These are phyloP conservation scores for Casaregolazyma lundiana DNA, from an alignment of 1,139 yeast genomes.

Conservation along the genomic window DNA sequence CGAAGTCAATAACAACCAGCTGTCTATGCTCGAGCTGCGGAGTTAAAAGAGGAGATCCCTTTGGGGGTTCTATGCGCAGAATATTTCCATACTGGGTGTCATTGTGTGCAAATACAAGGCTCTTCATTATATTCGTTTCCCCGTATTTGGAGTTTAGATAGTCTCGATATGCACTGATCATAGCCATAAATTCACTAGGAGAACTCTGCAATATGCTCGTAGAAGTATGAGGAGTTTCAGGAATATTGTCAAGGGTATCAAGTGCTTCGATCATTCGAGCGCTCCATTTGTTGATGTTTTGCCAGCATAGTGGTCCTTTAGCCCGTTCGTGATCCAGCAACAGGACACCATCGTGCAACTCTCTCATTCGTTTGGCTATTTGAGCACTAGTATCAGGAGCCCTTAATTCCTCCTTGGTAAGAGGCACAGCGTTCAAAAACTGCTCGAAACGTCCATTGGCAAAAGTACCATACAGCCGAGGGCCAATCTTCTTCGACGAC, in stretches of 20 bases:
- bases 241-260: conserved; percentile 25
- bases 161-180: conserved; percentile 47
- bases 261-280: conserved; percentile 45
- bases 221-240: conserved; percentile 15
- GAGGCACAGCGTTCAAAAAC: conserved; percentile 72
- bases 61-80: conserved; percentile 39
- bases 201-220: conserved; percentile 35
- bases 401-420: conserved; percentile 68
- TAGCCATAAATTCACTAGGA: conserved; percentile 46
- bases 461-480: conserved; percentile 81
- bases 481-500: conserved; percentile 78
- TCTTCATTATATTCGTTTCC: conserved; percentile 39
- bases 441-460: conserved; percentile 91
- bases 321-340: conserved; percentile 49
- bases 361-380: conserved; percentile 95
- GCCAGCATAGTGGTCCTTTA: conserved; percentile 67
- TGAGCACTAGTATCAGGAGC: conserved; percentile 72
- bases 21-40: conserved; percentile 57
- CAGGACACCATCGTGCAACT: conserved; percentile 77
- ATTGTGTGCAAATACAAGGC: conserved; percentile 81
- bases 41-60: conserved; percentile 39
- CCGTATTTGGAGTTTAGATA: conserved; percentile 62
- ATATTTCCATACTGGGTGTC: conserved; percentile 91
- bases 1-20: conserved; percentile 92
- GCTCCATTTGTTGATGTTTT: conserved; percentile 68